Evolutionary conservation across 2,329 filamentous ascomycete species (phyloP), one percentile per base, ranked within the genome.

Genomic region (Dothideomycetes sp.): DNA sequence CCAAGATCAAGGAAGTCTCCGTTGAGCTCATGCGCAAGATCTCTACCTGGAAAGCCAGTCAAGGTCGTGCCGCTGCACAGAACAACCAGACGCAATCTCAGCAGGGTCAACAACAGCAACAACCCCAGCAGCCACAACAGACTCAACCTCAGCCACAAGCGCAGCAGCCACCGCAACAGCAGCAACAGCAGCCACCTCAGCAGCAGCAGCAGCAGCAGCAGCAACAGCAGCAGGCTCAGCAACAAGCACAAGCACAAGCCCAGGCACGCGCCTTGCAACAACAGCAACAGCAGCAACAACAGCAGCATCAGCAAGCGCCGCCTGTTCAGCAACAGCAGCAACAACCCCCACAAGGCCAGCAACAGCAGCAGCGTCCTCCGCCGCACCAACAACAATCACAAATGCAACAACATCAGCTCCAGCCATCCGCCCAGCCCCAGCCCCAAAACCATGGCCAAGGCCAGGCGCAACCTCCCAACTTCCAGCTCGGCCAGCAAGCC

Each of bases 401-500:
- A 20, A 48, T 48, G 30, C 48, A 47, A 42, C 37, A 36, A 29
- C 47, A 45, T 25, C 45, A 50, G 44, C n/a, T n/a, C n/a, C n/a
- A n/a, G n/a, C n/a, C n/a, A n/a, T n/a, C n/a, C n/a, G 29, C 44
- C 16, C 51, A 47, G 30, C 41, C 47, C 44, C 41, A 43, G 16
- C 43, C 48, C 17, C 55, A 57, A 33, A 50, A 57, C 35, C 47
- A 49, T 16, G 47, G 53, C 29, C 49, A 49, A 27, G 53, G 55
- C 29, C 49, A 50, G 15, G 32, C 43, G 32, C 29, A 25, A 23
- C 42, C 58, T 33, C 57, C 57, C 17, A 51, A 55, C 13, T 48
- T 50, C 18, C 51, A 53, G 32, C 51, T 57, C 25, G 53, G 53
- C 31, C 58, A 58, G 39, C 52, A 56, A 12, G 40, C 39, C 35